Evolutionary conservation across 2,329 filamentous ascomycete species (phyloP).

Genomic region (Blastomyces parvus): DNA sequence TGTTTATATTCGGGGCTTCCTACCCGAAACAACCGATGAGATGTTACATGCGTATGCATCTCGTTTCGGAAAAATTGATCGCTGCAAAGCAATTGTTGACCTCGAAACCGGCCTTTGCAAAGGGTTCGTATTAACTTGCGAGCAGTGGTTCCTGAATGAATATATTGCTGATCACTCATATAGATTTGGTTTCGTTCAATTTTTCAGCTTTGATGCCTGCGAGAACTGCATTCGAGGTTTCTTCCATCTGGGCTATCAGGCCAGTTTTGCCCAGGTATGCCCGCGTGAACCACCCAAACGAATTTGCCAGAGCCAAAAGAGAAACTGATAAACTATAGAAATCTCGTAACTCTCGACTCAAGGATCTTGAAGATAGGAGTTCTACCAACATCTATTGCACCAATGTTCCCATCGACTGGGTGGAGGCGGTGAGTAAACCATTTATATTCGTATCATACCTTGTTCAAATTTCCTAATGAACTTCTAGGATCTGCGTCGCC

Average conservation of each 20-base stretch:
- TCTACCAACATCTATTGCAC: conserved; percentile 98
- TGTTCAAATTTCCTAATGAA: conserved; percentile 13
- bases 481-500: conserved; percentile 60
- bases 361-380: conserved; percentile 78
- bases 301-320: conserved; percentile 22
- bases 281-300: not conserved
- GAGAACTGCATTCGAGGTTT: conserved; percentile 96
- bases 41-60: conserved; percentile 71
- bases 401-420: conserved; percentile 85
- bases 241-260: conserved; percentile 89
- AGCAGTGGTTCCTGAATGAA: conserved; percentile 8
- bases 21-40: conserved; percentile 90
- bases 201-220: conserved; percentile 74
- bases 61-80: conserved; percentile 88
- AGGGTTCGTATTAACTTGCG: conserved; percentile 54
- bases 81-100: conserved; percentile 97
- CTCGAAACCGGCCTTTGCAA: conserved; percentile 89
- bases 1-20: conserved; percentile 93
- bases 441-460: conserved; percentile 15
- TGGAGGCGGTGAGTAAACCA: conserved; percentile 60
- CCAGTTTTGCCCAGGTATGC: conserved; percentile 84
- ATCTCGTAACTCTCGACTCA: conserved; percentile 95
- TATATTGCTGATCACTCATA: conserved; percentile 23
- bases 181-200: conserved; percentile 97
- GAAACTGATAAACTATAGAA: conserved; percentile 49